Percentiles rank a stretch among this genome's conserved stretches.
Conservation (phyloP, 1,284 basidiomycete species). For the Leccinum fuscescens region DNA sequence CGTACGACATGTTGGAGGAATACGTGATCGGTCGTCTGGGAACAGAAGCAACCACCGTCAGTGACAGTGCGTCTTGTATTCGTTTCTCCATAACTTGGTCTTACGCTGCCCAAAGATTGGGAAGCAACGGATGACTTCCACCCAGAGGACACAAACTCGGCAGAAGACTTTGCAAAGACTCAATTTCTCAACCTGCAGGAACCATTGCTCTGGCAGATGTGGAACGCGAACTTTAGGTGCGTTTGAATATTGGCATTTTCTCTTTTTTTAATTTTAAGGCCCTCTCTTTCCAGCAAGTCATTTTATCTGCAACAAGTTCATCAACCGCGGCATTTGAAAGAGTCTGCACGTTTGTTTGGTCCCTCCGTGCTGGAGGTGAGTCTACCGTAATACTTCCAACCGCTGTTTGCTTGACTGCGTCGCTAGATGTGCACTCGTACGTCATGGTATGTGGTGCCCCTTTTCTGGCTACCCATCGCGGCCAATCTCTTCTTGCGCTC, state of each 20-base stretch:
- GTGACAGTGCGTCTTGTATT: conserved; percentile 60
- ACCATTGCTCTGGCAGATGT: conserved; percentile 85
- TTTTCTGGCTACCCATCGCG: conserved; percentile 91
- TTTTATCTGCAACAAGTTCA: conserved; percentile 98
- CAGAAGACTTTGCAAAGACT: conserved; percentile 81
- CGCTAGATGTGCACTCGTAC: conserved; percentile 80
- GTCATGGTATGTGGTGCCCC: conserved; percentile 92
- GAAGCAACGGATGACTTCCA: conserved; percentile 85
- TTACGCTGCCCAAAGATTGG: conserved; percentile 59
- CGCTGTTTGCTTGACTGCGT: conserved; percentile 4
- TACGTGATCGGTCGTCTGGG: conserved; percentile 82
- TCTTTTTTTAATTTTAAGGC: background rate
- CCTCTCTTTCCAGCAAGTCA: conserved; percentile 62
- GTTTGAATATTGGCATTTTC: background rate
- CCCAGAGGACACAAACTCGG: conserved; percentile 82
- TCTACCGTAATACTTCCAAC: background rate
- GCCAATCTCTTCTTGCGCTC: conserved; percentile 80
- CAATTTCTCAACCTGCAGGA: conserved; percentile 91
- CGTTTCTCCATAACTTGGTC: background rate
- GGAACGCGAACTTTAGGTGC: conserved; percentile 77
- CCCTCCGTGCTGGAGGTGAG: conserved; percentile 77
- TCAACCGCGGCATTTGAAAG: conserved; percentile 87
- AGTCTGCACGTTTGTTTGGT: conserved; percentile 88
- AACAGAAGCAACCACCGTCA: conserved; percentile 70
- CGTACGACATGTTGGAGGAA: conserved; percentile 91